Conservation (phyloP, 1,284 basidiomycete species). For the Cutaneotrichosporon cavernicola region DNA sequence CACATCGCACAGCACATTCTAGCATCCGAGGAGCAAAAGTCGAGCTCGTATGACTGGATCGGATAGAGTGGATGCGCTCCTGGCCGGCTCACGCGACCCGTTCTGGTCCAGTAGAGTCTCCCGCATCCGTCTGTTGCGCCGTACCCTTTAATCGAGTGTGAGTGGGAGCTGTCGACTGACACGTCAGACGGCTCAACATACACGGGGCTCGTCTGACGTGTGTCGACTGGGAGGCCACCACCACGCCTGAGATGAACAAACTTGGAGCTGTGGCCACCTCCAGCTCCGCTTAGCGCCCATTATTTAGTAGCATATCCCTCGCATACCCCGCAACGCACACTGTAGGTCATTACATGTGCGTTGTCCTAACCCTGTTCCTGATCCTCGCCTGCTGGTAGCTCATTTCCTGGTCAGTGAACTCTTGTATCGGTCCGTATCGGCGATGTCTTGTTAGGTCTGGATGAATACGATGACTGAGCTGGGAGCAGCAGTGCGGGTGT, state of each 20-base stretch:
- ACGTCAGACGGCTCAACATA: neutral
- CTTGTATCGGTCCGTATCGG: neutral
- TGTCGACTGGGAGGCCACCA: neutral
- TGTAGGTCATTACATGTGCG: neutral
- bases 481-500: no score
- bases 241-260: neutral
- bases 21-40: conserved; percentile 20
- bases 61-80: neutral
- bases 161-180: neutral
- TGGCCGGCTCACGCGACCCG: neutral
- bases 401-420: neutral
- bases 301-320: neutral
- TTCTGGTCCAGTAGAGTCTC: neutral
- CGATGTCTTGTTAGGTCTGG: conserved; percentile 1
- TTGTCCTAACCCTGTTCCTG: neutral
- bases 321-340: neutral
- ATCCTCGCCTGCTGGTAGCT: neutral
- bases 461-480: neutral
- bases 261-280: neutral
- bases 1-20: conserved; percentile 20
- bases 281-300: neutral
- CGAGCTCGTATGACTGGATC: conserved; percentile 20
- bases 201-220: neutral
- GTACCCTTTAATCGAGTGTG: neutral
- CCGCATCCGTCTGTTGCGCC: neutral